These are phyloP conservation scores for Xylariaceae sp. DNA, from an alignment of 2,329 filamentous ascomycete genomes.

Conservation along the genomic window DNA sequence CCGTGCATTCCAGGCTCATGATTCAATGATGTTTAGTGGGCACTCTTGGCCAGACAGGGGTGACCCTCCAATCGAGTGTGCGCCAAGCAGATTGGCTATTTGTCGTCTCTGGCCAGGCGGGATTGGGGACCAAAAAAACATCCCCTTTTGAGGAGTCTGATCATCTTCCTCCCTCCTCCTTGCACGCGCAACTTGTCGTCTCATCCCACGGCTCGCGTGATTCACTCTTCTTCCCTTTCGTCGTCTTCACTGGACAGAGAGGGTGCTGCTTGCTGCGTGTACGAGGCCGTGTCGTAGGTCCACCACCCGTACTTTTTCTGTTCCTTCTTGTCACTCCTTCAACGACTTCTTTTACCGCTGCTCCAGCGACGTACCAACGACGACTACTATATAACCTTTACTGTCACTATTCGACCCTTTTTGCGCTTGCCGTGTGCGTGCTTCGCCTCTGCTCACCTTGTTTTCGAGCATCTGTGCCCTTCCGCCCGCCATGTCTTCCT, in stretches of 20 bases:
- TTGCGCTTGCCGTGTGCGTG: no score
- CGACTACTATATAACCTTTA: no score
- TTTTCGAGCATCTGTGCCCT: neutral
- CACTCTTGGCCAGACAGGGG: neutral
- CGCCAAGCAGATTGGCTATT: slow-evolving; percentile 5
- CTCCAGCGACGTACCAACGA: neutral
- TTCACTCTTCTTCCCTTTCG: slow-evolving; percentile 30
- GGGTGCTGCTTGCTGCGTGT: slow-evolving; percentile 13
- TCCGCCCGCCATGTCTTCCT: slow-evolving; percentile 24
- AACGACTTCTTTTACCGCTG: slow-evolving; percentile 31
- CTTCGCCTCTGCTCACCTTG: neutral
- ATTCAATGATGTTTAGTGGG: neutral
- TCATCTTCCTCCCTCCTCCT: slow-evolving; percentile 9
- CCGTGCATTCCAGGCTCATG: slow-evolving; percentile 4
- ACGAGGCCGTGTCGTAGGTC: slow-evolving; percentile 20
- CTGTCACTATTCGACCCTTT: no score
- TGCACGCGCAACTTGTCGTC: slow-evolving; percentile 4
- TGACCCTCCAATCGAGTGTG: neutral
- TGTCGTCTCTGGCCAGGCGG: slow-evolving; percentile 4
- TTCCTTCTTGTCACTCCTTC: slow-evolving; percentile 42
- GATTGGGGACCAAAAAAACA: slow-evolving; percentile 7
- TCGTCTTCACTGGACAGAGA: slow-evolving; percentile 3
- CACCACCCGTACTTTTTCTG: slow-evolving; percentile 17
- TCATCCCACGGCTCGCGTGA: slow-evolving; percentile 27
- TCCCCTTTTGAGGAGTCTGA: slow-evolving; percentile 12